A percentile compares a stretch with the other conserved stretches of the same genome.
phyloP scores from a whole-genome alignment of 768 basidiomycete species.

The Omphalotus guepiniiformis region DNA sequence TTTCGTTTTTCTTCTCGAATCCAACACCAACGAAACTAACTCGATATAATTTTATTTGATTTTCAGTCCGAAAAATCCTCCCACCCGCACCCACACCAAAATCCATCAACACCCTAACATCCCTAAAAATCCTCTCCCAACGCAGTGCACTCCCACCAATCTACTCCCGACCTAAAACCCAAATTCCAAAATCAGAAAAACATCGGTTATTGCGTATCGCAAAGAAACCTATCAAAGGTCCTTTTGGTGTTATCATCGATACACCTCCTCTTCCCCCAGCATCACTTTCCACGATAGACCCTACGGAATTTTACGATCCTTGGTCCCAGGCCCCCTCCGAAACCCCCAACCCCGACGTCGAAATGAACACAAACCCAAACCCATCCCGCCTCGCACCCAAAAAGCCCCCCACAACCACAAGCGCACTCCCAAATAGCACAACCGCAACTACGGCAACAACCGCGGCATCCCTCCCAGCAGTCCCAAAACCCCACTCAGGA shows the following conservation, averaged over 20 bases:
- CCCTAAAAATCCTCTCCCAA: conserved; percentile 75
- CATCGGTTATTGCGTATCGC: conserved; percentile 72
- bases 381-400: too few relatives aligned
- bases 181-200: conserved; percentile 65
- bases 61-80: conserved; percentile 53
- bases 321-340: too few relatives aligned
- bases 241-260: conserved; percentile 68
- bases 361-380: too few relatives aligned
- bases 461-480: conserved; percentile 57
- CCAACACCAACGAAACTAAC: neutral
- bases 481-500: conserved; percentile 72
- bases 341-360: too few relatives aligned
- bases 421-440: too few relatives aligned
- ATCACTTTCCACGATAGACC: neutral
- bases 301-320: conserved; percentile 3
- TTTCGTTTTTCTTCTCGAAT: conserved; percentile 1
- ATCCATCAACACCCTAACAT: conserved; percentile 55
- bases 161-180: conserved; percentile 50
- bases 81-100: conserved; percentile 47
- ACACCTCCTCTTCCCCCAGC: conserved; percentile 27
- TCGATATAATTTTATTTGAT: neutral
- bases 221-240: conserved; percentile 65
- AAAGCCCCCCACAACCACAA: too few relatives aligned
- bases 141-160: conserved; percentile 89
- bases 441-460: conserved; percentile 44